Percentiles rank a stretch among this genome's conserved stretches.
phyloP scores from a whole-genome alignment of 1,284 basidiomycete species.

The Cutaneotrichosporon sp. region DNA sequence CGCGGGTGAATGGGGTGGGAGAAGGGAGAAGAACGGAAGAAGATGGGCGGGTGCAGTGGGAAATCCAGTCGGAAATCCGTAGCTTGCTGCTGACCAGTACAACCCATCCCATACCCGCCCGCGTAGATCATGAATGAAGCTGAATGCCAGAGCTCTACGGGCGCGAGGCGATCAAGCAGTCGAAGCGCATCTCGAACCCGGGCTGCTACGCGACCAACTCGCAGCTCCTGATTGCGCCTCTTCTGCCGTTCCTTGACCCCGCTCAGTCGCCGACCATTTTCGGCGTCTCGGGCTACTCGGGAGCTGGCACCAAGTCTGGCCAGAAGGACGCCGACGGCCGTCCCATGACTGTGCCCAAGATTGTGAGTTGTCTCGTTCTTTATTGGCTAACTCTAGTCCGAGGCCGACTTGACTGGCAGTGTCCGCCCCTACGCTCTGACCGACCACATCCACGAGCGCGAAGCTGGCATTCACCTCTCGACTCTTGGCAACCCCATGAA shows the following conservation, averaged over 20 bases:
- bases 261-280: conserved; percentile 80
- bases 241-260: conserved; percentile 69
- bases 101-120: neutral
- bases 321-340: conserved; percentile 63
- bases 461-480: conserved; percentile 79
- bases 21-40: neutral
- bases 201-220: conserved; percentile 95
- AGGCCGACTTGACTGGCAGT: conserved; percentile 71
- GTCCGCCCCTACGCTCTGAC: conserved; percentile 86
- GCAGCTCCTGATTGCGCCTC: conserved; percentile 86
- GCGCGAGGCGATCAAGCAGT: conserved; percentile 64
- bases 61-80: neutral
- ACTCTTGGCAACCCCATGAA: conserved; percentile 60
- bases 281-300: conserved; percentile 90
- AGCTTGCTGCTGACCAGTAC: conserved; percentile 4
- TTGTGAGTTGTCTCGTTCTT: conserved; percentile 53
- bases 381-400: conserved; percentile 41
- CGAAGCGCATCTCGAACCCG: conserved; percentile 91
- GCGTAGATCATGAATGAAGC: conserved; percentile 25
- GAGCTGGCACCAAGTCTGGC: conserved; percentile 82
- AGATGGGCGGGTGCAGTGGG: neutral
- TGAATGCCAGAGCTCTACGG: conserved; percentile 76
- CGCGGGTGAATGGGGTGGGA: neutral
- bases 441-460: conserved; percentile 98
- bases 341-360: conserved; percentile 77